Percentiles rank a stretch among this genome's conserved stretches.
Conservation (phyloP, 257 asterid genomes). For the Solanum chilense region DNA sequence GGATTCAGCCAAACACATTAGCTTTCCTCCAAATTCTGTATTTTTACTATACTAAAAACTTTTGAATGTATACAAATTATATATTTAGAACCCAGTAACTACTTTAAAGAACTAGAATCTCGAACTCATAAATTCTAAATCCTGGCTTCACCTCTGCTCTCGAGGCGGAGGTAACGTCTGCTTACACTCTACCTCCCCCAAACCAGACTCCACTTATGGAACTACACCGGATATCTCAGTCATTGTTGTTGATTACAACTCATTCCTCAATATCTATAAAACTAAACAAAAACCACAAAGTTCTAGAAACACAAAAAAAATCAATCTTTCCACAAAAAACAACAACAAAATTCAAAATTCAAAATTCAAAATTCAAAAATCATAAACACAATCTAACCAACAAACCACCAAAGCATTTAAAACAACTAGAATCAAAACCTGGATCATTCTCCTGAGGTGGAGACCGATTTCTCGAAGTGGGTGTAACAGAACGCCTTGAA, state of each 20-base stretch:
- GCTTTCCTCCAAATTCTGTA: not conserved
- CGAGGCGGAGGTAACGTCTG: not conserved
- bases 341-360: not conserved
- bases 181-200: not conserved
- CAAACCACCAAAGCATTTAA: not conserved
- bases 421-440: conserved; percentile 14
- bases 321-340: not conserved
- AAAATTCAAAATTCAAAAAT: not conserved
- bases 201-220: not conserved
- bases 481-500: conserved; percentile 72
- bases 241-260: not conserved
- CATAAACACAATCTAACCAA: not conserved
- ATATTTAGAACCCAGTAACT: not conserved
- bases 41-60: not conserved
- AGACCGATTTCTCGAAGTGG: conserved; percentile 57
- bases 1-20: not conserved
- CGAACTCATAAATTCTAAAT: not conserved
- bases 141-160: not conserved
- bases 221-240: not conserved
- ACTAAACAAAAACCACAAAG: not conserved
- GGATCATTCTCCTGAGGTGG: conserved; percentile 33
- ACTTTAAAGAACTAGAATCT: not conserved
- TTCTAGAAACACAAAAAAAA: not conserved
- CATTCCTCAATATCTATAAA: not conserved
- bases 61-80: not conserved